Conservation (phyloP, 495 filamentous ascomycete species). For the Penicillium argentinense region DNA sequence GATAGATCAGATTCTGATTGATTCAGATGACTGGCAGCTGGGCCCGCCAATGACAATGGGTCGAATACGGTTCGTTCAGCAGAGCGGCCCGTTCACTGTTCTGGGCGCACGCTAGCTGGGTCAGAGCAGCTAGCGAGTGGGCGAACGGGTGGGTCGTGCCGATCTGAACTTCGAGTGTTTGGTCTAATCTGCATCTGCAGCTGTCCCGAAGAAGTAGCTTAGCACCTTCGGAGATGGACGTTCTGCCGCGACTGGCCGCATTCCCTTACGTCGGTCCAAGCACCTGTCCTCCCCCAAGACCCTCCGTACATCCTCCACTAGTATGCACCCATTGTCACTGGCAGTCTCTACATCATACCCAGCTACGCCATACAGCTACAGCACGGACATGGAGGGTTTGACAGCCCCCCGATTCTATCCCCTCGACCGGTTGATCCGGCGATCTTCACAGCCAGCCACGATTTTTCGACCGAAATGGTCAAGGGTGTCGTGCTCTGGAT, state of each 20-base stretch:
- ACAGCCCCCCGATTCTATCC: constrained; percentile 3
- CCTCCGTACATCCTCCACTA: background rate
- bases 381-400: background rate
- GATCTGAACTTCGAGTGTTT: constrained; percentile 13
- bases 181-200: constrained; percentile 3
- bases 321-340: too few species aligned
- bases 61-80: constrained; percentile 17
- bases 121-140: constrained; percentile 21
- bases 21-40: constrained; percentile 20
- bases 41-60: constrained; percentile 13
- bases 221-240: background rate
- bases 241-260: background rate
- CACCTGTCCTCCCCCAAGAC: background rate
- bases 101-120: background rate
- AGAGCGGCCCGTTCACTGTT: constrained; percentile 12
- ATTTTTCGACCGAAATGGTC: constrained; percentile 8
- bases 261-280: constrained; percentile 12
- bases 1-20: constrained; percentile 24
- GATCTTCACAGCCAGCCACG: constrained; percentile 23
- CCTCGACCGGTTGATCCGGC: constrained; percentile 5
- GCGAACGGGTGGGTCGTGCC: constrained; percentile 28
- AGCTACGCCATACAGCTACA: background rate
- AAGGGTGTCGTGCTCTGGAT: constrained; percentile 1
- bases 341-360: too few species aligned
- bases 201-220: constrained; percentile 1